Evolutionary conservation across 352 stramenopile species (phyloP), one percentile per base, ranked within the genome.

Genomic region (Aphanomyces euteiches): DNA sequence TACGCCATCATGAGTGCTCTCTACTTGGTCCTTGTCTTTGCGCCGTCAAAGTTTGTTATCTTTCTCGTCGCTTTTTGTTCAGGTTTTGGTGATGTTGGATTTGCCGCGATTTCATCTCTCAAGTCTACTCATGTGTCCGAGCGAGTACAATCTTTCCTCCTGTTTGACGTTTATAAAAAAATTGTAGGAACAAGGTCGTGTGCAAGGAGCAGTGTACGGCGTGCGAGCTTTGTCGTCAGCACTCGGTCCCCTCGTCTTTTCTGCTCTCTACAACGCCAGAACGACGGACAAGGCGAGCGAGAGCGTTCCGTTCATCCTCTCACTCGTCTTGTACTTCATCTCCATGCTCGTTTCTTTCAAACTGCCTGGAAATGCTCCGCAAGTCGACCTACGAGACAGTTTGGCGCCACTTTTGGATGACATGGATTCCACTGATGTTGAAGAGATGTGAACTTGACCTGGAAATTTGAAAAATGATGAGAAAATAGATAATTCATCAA

Each of bases 121-220:
- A 85, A 85, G 74, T 88, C 80, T 34, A 76, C 84, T 72, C 85
- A 88, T 54, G 78, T 74, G 17, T 90, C 81, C 7, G 82, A 88
- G 45, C 75, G 36, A 15, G 47, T 48, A 2, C 19, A 10, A 21
- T 21, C 10, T 38, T 8, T 39, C n/a, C 10, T 15, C 53, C 19
- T 1, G 34, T 60, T 60, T 15, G 53, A 12, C 43, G 10, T n/a
- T n/a, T 50, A n/a, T 50, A n/a, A 12, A 12, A 50, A n/a, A 2
- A n/a, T n/a, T 50, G 43, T 47, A 88, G 74, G 83, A 93, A 47
- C 85, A 93, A 85, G 85, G 85, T 7, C 82, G 81, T 5, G 73
- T 93, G 0, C 85, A 93, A 69, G 83, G 85, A 3, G 82, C 82
- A 34, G 88, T 93, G 64, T 90, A 90, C 60, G 82, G 78, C 34